Conservation (phyloP, 1,139 yeast genomes). For the Eremothecium coryli region DNA sequence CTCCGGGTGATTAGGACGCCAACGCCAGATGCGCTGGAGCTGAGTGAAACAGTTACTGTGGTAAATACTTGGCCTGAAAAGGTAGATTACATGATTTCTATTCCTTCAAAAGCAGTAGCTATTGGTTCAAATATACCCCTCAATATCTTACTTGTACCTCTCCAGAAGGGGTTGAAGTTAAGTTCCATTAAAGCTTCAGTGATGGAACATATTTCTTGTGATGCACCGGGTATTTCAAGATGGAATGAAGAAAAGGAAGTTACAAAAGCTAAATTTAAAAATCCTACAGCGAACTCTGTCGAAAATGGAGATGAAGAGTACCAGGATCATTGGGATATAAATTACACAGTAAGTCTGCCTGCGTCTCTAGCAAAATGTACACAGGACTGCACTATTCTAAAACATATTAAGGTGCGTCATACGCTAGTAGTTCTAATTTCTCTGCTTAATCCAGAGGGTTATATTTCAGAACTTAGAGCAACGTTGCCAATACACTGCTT, state of each 20-base stretch:
- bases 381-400: slow-evolving; percentile 69
- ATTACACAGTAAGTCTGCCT: slow-evolving; percentile 54
- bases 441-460: slow-evolving; percentile 52
- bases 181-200: slow-evolving; percentile 63
- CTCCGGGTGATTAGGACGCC: slow-evolving; percentile 80
- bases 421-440: slow-evolving; percentile 49
- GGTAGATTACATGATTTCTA: slow-evolving; percentile 79
- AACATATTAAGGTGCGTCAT: slow-evolving; percentile 49
- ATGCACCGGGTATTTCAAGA: slow-evolving; percentile 44
- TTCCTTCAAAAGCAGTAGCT: slow-evolving; percentile 84
- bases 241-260: slow-evolving; percentile 54
- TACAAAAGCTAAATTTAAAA: slow-evolving; percentile 36
- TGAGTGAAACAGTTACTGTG: slow-evolving; percentile 86
- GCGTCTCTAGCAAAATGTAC: slow-evolving; percentile 64
- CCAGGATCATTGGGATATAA: slow-evolving; percentile 52
- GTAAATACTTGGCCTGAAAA: slow-evolving; percentile 95
- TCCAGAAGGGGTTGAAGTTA: slow-evolving; percentile 67
- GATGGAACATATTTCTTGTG: slow-evolving; percentile 57
- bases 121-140: slow-evolving; percentile 75
- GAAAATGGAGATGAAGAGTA: slow-evolving; percentile 8
- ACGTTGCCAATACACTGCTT: slow-evolving; percentile 55
- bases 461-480: slow-evolving; percentile 53
- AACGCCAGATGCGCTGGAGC: slow-evolving; percentile 78
- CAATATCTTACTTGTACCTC: slow-evolving; percentile 64
- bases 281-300: slow-evolving; percentile 30